Evolutionary conservation across 1,139 yeast genomes (phyloP), one percentile per base, ranked within the genome.

Genomic region (Pichia sp.): DNA sequence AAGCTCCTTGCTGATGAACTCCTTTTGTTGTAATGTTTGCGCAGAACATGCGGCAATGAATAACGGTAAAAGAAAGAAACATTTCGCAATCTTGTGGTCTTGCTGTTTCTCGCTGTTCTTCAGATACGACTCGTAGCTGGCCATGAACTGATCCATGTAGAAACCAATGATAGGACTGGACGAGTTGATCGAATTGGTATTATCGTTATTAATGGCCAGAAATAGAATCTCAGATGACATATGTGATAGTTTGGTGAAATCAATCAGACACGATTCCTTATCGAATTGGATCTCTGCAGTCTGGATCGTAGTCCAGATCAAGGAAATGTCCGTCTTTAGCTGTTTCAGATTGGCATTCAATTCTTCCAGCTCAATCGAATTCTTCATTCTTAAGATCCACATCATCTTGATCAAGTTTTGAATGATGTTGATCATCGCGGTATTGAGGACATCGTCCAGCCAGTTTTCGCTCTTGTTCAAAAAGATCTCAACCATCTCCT

Each of bases 351-450:
- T 47, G 7, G 30, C 9, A 22, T 42, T 47, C 2, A 48, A 38
- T 19, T 48, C 34, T 11, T 31, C 31, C 2, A 17, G 15, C n/a
- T 44, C 52, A 17, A 49, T 34, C 12, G 49, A 32, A 21, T 40
- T 34, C 20, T 14, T 32, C 47, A 57, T 45, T 34, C 74, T 56
- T 18, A 69, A 50, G 31, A 73, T 49, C 67, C 73, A 74, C 0
- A 71, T 60, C 3, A 71, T 60, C 50, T 75, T 74, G 19, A 73
- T 68, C 11, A 66, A 58, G 10, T 69, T 58, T 48, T 73, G 77
- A 53, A 66, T 69, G 35, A 69, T 63, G 27, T 63, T 67, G 12
- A 65, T 53, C 3, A 68, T 58, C 9, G 72, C 67, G 2, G 72
- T 73, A 36, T 63, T 52, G 1, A 70, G 60, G 1, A 73, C 73